These are phyloP conservation scores for Pontederia paniculata DNA, from an alignment of 176 grass and related monocot species.

Conservation along the genomic window DNA sequence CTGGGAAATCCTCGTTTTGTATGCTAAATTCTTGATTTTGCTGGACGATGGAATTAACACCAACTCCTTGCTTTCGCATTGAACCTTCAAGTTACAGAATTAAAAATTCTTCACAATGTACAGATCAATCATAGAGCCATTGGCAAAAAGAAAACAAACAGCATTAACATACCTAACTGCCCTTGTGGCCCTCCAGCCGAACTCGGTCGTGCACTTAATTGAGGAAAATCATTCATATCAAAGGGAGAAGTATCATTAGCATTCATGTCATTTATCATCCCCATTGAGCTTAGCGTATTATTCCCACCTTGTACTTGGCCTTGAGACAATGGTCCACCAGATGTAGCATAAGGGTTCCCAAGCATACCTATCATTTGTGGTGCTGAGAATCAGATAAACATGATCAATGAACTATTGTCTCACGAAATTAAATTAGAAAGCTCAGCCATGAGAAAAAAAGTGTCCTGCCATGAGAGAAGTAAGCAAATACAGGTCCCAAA, in stretches of 20 bases:
- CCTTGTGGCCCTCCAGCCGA: slow-evolving; percentile 86
- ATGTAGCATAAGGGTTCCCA: slow-evolving; percentile 73
- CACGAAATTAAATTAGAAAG: neutral
- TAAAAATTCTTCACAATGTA: neutral
- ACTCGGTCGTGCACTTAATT: slow-evolving; percentile 81
- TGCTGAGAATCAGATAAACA: slow-evolving; percentile 24
- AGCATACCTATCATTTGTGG: slow-evolving; percentile 80
- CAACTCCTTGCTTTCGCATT: slow-evolving; percentile 75
- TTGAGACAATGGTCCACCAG: slow-evolving; percentile 65
- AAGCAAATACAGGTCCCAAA: too few relatives aligned
- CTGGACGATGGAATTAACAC: slow-evolving; percentile 28
- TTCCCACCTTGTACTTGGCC: slow-evolving; percentile 85
- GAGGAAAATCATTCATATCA: slow-evolving; percentile 98
- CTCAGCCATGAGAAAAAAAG: too few relatives aligned
- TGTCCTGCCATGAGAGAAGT: too few relatives aligned
- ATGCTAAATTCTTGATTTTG: slow-evolving; percentile 31
- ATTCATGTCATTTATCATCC: slow-evolving; percentile 80
- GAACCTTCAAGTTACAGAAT: slow-evolving; percentile 53
- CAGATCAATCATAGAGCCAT: neutral
- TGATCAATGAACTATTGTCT: neutral
- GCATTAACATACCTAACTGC: slow-evolving; percentile 65
- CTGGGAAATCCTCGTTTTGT: slow-evolving; percentile 28
- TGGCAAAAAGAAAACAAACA: neutral
- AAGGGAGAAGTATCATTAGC: slow-evolving; percentile 62
- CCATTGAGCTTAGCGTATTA: slow-evolving; percentile 70